These are phyloP conservation scores for Monosporozyma aerobia DNA, from an alignment of 805 yeast genomes.

Conservation along the genomic window DNA sequence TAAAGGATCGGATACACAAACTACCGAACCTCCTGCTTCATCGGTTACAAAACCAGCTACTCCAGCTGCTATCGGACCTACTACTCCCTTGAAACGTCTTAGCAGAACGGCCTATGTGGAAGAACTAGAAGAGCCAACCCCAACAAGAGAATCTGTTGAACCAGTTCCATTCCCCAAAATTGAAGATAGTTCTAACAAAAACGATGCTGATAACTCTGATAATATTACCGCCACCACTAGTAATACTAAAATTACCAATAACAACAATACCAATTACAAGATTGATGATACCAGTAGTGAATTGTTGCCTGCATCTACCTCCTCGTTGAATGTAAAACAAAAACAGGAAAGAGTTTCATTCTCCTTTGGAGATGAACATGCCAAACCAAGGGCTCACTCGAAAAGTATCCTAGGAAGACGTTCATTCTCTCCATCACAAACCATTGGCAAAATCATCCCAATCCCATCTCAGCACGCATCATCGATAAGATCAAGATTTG, in stretches of 20 bases:
- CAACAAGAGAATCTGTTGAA: not conserved
- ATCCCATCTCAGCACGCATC: not conserved
- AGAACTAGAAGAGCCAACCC: not conserved
- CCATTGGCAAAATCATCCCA: conserved; percentile 1
- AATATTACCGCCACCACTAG: too few relatives aligned
- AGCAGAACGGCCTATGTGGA: not conserved
- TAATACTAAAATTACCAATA: too few relatives aligned
- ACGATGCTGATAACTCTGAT: too few relatives aligned
- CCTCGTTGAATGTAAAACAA: not conserved
- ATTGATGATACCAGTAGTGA: not conserved
- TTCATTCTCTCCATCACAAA: conserved; percentile 18
- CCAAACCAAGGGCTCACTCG: not conserved
- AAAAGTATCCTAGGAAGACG: conserved; percentile 10
- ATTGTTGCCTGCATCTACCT: not conserved
- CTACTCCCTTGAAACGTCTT: not conserved
- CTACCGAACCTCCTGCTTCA: not conserved
- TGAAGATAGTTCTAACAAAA: not conserved
- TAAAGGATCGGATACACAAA: not conserved
- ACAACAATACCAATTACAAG: too few relatives aligned
- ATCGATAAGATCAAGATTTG: not conserved
- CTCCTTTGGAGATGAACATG: not conserved
- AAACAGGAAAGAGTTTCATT: not conserved
- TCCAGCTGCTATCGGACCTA: not conserved
- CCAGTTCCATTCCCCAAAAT: not conserved
- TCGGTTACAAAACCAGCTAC: not conserved